Evolutionary conservation across 805 yeast species (phyloP), one percentile per base, ranked within the genome.

Genomic region (Myxozyma neotropica): DNA sequence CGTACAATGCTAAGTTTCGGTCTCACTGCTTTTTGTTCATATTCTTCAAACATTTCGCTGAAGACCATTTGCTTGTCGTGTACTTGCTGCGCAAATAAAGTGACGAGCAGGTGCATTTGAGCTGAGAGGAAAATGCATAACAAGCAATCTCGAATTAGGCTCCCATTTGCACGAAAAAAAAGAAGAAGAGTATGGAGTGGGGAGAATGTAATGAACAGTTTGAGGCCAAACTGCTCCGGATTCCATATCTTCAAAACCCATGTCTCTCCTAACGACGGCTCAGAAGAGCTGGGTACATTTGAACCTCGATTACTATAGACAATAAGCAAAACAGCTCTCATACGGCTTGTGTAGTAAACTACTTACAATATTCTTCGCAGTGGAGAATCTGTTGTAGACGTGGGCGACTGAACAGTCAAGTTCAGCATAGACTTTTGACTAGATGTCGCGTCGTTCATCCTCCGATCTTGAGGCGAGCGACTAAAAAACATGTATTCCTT

Each of bases 201-300:
- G 6, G 89, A 84, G 63, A 83, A 84, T 1, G 81, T 71, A 1
- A 82, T 75, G 29, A 81, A 77, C 1, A 87, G 65, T 49, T 76
- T 73, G 4, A 86, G 74, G 33, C 78, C 78, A 69, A 86, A 84
- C 63, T 77, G 77, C 0, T 86, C 79, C 0, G 93, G 93, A 44
- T 77, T 76, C 95, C 95, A 88, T 51, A 86, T 80, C 19, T 73
- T 74, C 43, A 88, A 70, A 58, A 82, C 80, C 83, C 87, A 86
- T 1, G 65, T 38, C 13, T 68, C 59, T 10, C 36, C 54, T 4
- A 39, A 12, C 13, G 47, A 26, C 42, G 23, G 38, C 8, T 42
- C 48, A 4, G 36, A 8, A 35, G 36, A 27, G 17, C 42, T 10
- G 7, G 45, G 8, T n/a, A 7, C 13, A 8, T 23, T 24, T 2